A percentile compares a stretch with the other conserved stretches of the same genome.
These are phyloP conservation scores for Phialophora macrospora DNA, from an alignment of 2,329 filamentous ascomycete genomes.

Conservation along the genomic window DNA sequence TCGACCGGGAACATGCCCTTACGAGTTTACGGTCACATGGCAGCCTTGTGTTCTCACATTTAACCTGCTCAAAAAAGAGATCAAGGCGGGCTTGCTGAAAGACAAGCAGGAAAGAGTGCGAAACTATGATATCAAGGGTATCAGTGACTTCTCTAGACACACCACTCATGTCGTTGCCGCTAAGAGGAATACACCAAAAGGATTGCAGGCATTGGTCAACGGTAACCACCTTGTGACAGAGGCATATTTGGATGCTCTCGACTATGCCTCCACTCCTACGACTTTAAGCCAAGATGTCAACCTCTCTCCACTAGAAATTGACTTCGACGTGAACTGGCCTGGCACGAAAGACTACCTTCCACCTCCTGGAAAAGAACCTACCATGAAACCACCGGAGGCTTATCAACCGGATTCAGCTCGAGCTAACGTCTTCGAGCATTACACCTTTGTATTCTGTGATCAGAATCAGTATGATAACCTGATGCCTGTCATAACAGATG, in stretches of 20 bases:
- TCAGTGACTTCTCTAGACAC: conserved; percentile 69
- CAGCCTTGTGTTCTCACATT: conserved; percentile 79
- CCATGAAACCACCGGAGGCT: conserved; percentile 67
- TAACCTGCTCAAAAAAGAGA: conserved; percentile 72
- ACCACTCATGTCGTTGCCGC: conserved; percentile 89
- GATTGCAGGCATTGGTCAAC: conserved; percentile 83
- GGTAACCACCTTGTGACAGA: conserved; percentile 76
- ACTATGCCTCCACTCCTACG: conserved; percentile 60
- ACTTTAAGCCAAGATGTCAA: conserved; percentile 58
- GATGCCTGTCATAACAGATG: conserved; percentile 73
- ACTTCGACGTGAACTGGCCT: conserved; percentile 82
- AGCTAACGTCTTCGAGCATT: conserved; percentile 77
- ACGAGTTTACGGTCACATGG: conserved; percentile 72
- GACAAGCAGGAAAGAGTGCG: conserved; percentile 71
- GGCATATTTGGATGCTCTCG: conserved; percentile 74
- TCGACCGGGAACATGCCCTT: conserved; percentile 71
- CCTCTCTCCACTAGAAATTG: conserved; percentile 69
- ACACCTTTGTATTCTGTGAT: conserved; percentile 87
- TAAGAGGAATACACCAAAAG: conserved; percentile 88
- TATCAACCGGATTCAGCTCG: conserved; percentile 73
- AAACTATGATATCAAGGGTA: conserved; percentile 84
- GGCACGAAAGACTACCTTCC: conserved; percentile 73
- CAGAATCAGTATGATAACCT: conserved; percentile 75
- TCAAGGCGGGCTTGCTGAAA: conserved; percentile 67
- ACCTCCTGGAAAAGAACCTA: conserved; percentile 74